phyloP scores from a whole-genome alignment of 768 basidiomycete species.

The Pisolithus sp. region DNA sequence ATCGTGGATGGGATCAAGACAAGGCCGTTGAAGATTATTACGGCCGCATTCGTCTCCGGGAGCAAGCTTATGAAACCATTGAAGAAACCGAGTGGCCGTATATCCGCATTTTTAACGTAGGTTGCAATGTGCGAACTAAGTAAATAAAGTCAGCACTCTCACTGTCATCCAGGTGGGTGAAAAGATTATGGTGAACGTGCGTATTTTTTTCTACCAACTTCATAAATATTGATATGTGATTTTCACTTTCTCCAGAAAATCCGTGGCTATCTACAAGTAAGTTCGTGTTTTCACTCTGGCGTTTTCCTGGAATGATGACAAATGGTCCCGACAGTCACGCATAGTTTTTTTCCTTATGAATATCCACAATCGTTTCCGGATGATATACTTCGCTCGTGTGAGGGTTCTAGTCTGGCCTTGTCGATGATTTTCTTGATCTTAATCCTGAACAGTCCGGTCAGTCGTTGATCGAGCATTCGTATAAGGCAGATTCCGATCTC shows the following conservation, averaged over 20 bases:
- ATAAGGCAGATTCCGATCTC: conserved; percentile 96
- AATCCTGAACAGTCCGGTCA: conserved; percentile 73
- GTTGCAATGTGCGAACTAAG: conserved; percentile 8
- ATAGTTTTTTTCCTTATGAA: conserved; percentile 99
- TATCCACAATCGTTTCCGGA: conserved; percentile 88
- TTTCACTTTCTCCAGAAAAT: conserved; percentile 47
- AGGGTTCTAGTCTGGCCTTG: conserved; percentile 20
- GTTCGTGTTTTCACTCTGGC: conserved; percentile 8
- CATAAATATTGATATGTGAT: not conserved
- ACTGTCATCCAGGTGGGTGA: conserved; percentile 68
- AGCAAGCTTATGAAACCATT: conserved; percentile 83
- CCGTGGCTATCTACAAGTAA: conserved; percentile 80
- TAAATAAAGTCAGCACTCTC: conserved; percentile 3
- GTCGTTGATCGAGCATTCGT: conserved; percentile 96
- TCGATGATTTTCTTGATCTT: not conserved
- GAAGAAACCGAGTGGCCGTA: conserved; percentile 89
- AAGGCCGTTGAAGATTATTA: conserved; percentile 91
- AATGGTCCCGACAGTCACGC: conserved; percentile 52
- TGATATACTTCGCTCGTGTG: conserved; percentile 95
- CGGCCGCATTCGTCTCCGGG: conserved; percentile 79
- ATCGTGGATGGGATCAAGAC: conserved; percentile 89
- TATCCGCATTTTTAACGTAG: conserved; percentile 89
- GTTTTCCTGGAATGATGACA: not conserved
- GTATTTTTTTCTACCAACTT: conserved; percentile 15
- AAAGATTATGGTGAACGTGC: conserved; percentile 89